Evolutionary conservation across 1,284 basidiomycete genomes (phyloP).

Genomic region (Apiotrichum domesticum): DNA sequence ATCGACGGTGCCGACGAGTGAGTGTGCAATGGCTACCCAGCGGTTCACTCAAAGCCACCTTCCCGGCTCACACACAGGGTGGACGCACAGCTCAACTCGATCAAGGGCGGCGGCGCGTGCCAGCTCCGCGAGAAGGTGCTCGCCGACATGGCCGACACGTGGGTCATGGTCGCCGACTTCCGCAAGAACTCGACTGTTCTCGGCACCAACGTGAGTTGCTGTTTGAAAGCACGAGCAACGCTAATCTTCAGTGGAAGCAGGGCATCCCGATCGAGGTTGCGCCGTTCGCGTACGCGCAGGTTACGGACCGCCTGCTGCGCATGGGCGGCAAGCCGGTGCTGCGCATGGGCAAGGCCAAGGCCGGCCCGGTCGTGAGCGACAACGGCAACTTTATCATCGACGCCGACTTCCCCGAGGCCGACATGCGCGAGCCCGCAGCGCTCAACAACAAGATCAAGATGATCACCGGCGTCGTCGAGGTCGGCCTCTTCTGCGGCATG

Average conservation of each 20-base stretch:
- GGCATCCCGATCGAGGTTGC: slow-evolving; percentile 95
- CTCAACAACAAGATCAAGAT: slow-evolving; percentile 71
- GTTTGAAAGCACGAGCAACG: no score
- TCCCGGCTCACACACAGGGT: slow-evolving; percentile 54
- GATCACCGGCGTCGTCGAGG: slow-evolving; percentile 94
- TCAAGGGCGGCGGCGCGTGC: slow-evolving; percentile 97
- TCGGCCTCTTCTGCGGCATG: slow-evolving; percentile 89
- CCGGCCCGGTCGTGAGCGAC: slow-evolving; percentile 86
- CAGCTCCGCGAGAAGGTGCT: slow-evolving; percentile 96
- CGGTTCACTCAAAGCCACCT: no score
- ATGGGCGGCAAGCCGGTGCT: slow-evolving; percentile 58
- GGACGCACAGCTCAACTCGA: slow-evolving; percentile 79
- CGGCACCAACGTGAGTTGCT: slow-evolving; percentile 65
- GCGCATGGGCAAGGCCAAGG: slow-evolving; percentile 62
- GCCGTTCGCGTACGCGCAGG: slow-evolving; percentile 89
- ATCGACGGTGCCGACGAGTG: slow-evolving; percentile 97
- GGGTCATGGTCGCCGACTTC: slow-evolving; percentile 92
- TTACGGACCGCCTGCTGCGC: slow-evolving; percentile 60
- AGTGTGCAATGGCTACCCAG: slow-evolving; percentile 36
- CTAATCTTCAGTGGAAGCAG: slow-evolving; percentile 60
- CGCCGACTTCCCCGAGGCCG: slow-evolving; percentile 68
- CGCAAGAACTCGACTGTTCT: slow-evolving; percentile 81
- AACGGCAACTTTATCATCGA: slow-evolving; percentile 96
- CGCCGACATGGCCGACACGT: slow-evolving; percentile 91
- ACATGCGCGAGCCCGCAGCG: slow-evolving; percentile 68